These are phyloP conservation scores for Pythium sukuiense DNA, from an alignment of 352 stramenopile species.

Conservation along the genomic window DNA sequence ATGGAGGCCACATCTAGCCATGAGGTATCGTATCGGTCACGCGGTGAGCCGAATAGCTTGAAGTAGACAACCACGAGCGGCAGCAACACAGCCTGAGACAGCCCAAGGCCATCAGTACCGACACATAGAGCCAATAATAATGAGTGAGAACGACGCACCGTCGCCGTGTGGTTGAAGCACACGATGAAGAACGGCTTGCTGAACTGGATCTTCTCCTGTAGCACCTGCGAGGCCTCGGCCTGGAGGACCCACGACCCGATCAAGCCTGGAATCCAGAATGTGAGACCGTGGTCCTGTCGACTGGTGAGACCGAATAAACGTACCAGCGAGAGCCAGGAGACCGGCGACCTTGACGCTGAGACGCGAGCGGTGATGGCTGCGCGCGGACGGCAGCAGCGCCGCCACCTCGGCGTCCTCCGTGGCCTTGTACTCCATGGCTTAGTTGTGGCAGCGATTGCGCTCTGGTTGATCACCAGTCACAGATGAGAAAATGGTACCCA, in stretches of 20 bases:
- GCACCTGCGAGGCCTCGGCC: slow-evolving; percentile 24
- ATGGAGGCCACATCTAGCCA: slow-evolving; percentile 27
- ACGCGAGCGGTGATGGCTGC: background rate
- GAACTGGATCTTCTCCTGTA: slow-evolving; percentile 33
- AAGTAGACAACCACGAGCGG: slow-evolving; percentile 39
- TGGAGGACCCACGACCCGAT: slow-evolving; percentile 32
- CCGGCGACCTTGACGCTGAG: slow-evolving; percentile 13
- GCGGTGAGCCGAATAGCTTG: slow-evolving; percentile 20
- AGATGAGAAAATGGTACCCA: too few relatives aligned
- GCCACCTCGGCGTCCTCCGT: background rate
- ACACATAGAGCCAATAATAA: too few relatives aligned
- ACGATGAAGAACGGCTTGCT: slow-evolving; percentile 62
- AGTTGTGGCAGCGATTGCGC: background rate
- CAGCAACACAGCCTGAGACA: slow-evolving; percentile 35
- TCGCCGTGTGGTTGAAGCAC: slow-evolving; percentile 50
- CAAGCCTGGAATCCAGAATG: slow-evolving; percentile 11
- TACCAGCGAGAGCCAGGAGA: slow-evolving; percentile 10
- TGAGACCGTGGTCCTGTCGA: background rate
- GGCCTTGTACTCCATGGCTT: background rate
- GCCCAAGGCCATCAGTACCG: background rate
- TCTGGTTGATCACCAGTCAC: too few relatives aligned
- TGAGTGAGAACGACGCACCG: slow-evolving; percentile 5
- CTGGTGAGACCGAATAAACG: background rate
- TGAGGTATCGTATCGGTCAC: slow-evolving; percentile 23
- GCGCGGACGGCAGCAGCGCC: slow-evolving; percentile 1